These are phyloP conservation scores for Truncatella angustata DNA, from an alignment of 2,329 filamentous ascomycete species.

Conservation along the genomic window DNA sequence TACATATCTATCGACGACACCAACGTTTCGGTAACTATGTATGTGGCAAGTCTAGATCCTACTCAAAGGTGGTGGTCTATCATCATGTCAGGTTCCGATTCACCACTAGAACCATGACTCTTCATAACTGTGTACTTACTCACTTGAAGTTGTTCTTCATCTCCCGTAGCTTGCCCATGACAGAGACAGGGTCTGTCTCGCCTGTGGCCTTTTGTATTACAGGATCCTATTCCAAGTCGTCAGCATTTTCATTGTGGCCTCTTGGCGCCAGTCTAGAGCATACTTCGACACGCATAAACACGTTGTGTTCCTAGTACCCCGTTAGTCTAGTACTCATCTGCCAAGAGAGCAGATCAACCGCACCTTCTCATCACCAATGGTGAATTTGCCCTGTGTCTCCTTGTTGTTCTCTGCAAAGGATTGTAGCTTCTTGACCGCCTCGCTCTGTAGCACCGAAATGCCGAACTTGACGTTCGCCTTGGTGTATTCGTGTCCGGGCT, in stretches of 20 bases:
- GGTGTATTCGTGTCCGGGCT: slow-evolving; percentile 98
- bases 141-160: slow-evolving; percentile 81
- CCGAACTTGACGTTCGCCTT: slow-evolving; percentile 92
- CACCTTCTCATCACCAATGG: slow-evolving; percentile 96
- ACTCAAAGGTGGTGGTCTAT: slow-evolving; percentile 10
- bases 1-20: too few species aligned
- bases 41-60: slow-evolving; percentile 8
- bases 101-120: neutral
- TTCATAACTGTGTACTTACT: slow-evolving; percentile 35
- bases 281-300: slow-evolving; percentile 88
- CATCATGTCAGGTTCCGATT: neutral
- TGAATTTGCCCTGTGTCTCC: slow-evolving; percentile 93
- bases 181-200: slow-evolving; percentile 73
- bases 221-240: slow-evolving; percentile 58
- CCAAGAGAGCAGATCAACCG: slow-evolving; percentile 11
- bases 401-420: slow-evolving; percentile 75
- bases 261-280: slow-evolving; percentile 29
- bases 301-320: slow-evolving; percentile 73
- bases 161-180: slow-evolving; percentile 82
- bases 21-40: too few species aligned
- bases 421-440: slow-evolving; percentile 73
- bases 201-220: slow-evolving; percentile 81
- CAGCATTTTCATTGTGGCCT: slow-evolving; percentile 1
- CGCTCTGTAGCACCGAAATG: slow-evolving; percentile 70
- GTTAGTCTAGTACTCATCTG: neutral